phyloP scores from a whole-genome alignment of 2,329 filamentous ascomycete genomes.

The Xylaria sp. region DNA sequence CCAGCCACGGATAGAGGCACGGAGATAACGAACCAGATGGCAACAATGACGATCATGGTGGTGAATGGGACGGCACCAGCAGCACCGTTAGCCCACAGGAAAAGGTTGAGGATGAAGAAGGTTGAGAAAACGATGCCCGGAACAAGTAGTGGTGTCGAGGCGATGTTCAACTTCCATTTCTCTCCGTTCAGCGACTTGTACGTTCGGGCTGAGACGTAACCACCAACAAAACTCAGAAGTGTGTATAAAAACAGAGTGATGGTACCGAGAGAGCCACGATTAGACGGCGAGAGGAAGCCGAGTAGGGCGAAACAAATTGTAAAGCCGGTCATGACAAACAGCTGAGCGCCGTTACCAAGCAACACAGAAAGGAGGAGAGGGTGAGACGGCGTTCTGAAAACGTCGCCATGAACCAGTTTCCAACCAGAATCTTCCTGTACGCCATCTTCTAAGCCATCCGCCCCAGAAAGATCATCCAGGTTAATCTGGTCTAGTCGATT shows the following conservation, averaged over 20 bases:
- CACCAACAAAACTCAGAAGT: slow-evolving; percentile 89
- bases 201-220: slow-evolving; percentile 87
- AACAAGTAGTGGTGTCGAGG: slow-evolving; percentile 84
- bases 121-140: slow-evolving; percentile 85
- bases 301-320: slow-evolving; percentile 94
- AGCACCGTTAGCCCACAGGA: slow-evolving; percentile 92
- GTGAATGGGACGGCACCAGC: slow-evolving; percentile 95
- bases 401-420: slow-evolving; percentile 98
- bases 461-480: slow-evolving; percentile 87
- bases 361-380: slow-evolving; percentile 88
- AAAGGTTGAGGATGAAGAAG: slow-evolving; percentile 96
- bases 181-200: slow-evolving; percentile 96
- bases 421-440: slow-evolving; percentile 98
- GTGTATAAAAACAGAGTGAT: slow-evolving; percentile 95
- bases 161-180: slow-evolving; percentile 93
- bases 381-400: slow-evolving; percentile 88
- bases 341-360: slow-evolving; percentile 91
- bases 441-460: slow-evolving; percentile 84
- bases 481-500: slow-evolving; percentile 93
- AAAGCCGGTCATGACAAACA: slow-evolving; percentile 97
- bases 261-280: slow-evolving; percentile 91
- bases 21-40: slow-evolving; percentile 97
- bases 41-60: slow-evolving; percentile 93
- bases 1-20: slow-evolving; percentile 90
- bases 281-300: slow-evolving; percentile 94